Base-by-base conservation (phyloP, 1,284 basidiomycete species). In the Ceratorhiza oryzae-sativae region DNA sequence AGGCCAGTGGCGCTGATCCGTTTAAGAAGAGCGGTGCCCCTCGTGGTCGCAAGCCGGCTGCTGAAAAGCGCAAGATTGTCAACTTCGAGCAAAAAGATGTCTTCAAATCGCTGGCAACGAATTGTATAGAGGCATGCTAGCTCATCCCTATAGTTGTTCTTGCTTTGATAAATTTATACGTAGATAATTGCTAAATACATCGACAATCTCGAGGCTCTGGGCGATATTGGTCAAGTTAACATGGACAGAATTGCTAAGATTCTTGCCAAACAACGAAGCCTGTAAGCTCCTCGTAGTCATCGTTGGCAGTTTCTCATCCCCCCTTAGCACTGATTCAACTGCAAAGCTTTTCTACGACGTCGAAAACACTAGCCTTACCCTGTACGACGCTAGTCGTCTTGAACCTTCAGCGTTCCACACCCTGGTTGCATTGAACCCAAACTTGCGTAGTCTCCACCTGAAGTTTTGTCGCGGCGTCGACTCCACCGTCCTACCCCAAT, bases 371-470 rank as follows among this genome's bases (percentile, higher is more conserved):
- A 85, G 83, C 5, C 82, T 99, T 42, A 88, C 86, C 0, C 82
- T 99, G 59, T 97, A 95, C 78, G 97, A 99, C 80, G 94, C 91
- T 73, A 97, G 96, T 0, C 90, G 94, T 55, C 85, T 97, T 32
- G 81, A 86, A 0, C 85, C 91, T 1, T 80, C 86, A 1, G 89
- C 90, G 5, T 85, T 94, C 60, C 82, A 84, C 46, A 86, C 90
- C 0, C 84, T 97, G 13, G 87, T 88, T 0, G 85, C 85, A 30
- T 87, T 97, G 42, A 96, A 94, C 77, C 93, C 94, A 1, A 92
- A 91, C 76, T 84, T 98, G 32, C 86, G 87, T 1, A 83, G 82
- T 18, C 84, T 97, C 13, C 88, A 89, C 0, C 87, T 99, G 20
- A 91, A 95, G 77, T 90, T 90, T 76, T 98, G 96, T 76, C 97